phyloP scores from a whole-genome alignment of 106 monocot genomes.

The Acorus calamus region DNA sequence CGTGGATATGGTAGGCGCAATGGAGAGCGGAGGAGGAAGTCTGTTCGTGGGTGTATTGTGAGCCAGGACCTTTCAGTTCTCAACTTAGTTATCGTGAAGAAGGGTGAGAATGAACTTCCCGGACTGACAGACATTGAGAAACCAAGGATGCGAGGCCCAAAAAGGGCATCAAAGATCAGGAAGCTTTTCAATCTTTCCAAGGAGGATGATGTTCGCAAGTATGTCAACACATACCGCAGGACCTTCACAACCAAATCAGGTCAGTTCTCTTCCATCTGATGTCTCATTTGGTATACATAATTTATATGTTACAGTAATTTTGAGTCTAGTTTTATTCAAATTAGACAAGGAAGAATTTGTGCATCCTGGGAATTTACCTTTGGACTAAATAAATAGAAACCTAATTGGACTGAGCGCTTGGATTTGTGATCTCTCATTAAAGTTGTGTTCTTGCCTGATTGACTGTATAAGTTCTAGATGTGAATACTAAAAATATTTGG shows the following conservation, averaged over 20 bases:
- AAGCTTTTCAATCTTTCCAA: constrained; percentile 29
- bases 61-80: constrained; percentile 44
- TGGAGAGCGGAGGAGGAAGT: constrained; percentile 72
- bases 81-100: constrained; percentile 23
- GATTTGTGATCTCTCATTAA: too few relatives aligned
- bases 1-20: constrained; percentile 54
- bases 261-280: background rate
- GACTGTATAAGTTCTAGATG: too few relatives aligned
- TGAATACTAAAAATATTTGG: too few relatives aligned
- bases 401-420: too few relatives aligned
- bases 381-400: too few relatives aligned
- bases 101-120: constrained; percentile 27
- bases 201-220: constrained; percentile 74
- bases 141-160: constrained; percentile 27
- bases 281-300: too few relatives aligned
- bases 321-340: too few relatives aligned
- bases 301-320: too few relatives aligned
- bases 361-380: too few relatives aligned
- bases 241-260: constrained; percentile 46
- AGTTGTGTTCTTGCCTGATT: too few relatives aligned
- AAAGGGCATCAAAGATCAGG: constrained; percentile 26
- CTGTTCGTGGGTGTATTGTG: constrained; percentile 71
- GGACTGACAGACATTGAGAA: constrained; percentile 25
- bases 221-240: constrained; percentile 67
- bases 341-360: too few relatives aligned